Evolutionary conservation across 768 basidiomycete species (phyloP), one percentile per base, ranked within the genome.

Genomic region (Mrakia hoshinonis): DNA sequence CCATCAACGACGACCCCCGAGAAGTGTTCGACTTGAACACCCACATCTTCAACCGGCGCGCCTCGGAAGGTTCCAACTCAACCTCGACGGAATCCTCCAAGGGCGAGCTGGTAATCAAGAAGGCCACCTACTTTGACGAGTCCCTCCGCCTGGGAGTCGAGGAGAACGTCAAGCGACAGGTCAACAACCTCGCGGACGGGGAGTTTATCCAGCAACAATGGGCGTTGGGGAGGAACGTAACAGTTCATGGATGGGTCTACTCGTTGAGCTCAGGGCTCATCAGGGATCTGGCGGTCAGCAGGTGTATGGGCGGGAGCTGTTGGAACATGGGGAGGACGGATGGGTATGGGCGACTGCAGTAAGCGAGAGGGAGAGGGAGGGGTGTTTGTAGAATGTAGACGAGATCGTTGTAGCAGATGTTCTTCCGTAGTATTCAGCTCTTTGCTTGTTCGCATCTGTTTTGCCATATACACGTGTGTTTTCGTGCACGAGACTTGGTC

Each of bases 151-250:
- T 61, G 31, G 58, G 58, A 11, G 58, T 61, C 15, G 58, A 61
- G 22, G 58, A 61, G 58, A 61, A 61, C 36, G 58, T 61, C 34
- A 61, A 61, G 20, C 58, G 58, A 12, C 58, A 61, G 36, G 58
- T 61, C 36, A 61, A 61, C 36, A 36, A 36, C 58, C 31, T 61
- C 58, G 58, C 58, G 1, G 58, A 61, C 34, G 34, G 58, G 0
- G 12, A 31, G 18, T 61, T 61, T 20, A 61, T 61, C 22, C 58
- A 61, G 36, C 36, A 29, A 3, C 58, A 61, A 15, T 61, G 58
- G 58, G 36, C 58, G 4, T 31, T 61, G 2, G 58, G 58, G 6
- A 15, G 22, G 1, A 61, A 61, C 34, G 58, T 61, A 11, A 61
- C 58, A 2, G 34, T 61, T 24, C 65, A 66, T 46, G 46, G 65